Base-by-base conservation (phyloP, 225 moss, liverwort and hornwort species). In the Sphagnum tenellum region DNA sequence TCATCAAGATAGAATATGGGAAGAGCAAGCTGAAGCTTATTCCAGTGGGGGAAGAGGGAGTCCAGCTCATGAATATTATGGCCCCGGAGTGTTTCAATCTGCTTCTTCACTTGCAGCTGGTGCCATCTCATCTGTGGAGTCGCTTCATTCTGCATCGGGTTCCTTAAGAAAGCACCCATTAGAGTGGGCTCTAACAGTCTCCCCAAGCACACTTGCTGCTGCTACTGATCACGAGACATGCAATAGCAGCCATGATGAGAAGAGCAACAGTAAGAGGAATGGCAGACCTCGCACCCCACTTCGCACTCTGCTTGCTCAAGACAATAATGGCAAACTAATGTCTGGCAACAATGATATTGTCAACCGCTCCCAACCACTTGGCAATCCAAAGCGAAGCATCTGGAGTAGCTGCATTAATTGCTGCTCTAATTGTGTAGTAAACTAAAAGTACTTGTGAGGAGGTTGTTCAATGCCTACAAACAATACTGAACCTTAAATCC, bases 1-100 rank as follows among this genome's bases (percentile, higher is more conserved):
- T 44, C 58, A 72, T 44, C 82, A 82, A 59, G 82, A 82, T 46
- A 68, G 79, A 14, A 71, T 82, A 12, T 82, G 82, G 82, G 82
- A 82, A 55, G 82, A 82, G 71, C 82, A 82, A 74, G 76, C 82
- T 46, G 82, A 82, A 69, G 79, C 79, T 6, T 82, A 79, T 55
- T 82, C 82, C 3, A 71, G 71, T 45, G 75, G 75, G 2, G 82
- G 79, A 56, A 79, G 72, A 76, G 79, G 82, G 65, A 82, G 79
- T 3, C 82, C 82, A 8, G 57, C 75, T 56, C 78, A 59, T 7
- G 73, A 51, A 12, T 64, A 68, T 3, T 64, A 56, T 11, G 46
- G 11, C 4, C 29, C 59, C 55, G 67, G 46, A 56, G 48, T 67
- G 2, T 60, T 49, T 56, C 48, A 45, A 7, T 61, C 76, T 8